Percentiles rank a stretch among this genome's conserved stretches.
These are phyloP conservation scores for Apiospora hydei DNA, from an alignment of 2,329 filamentous ascomycete species.

Conservation along the genomic window DNA sequence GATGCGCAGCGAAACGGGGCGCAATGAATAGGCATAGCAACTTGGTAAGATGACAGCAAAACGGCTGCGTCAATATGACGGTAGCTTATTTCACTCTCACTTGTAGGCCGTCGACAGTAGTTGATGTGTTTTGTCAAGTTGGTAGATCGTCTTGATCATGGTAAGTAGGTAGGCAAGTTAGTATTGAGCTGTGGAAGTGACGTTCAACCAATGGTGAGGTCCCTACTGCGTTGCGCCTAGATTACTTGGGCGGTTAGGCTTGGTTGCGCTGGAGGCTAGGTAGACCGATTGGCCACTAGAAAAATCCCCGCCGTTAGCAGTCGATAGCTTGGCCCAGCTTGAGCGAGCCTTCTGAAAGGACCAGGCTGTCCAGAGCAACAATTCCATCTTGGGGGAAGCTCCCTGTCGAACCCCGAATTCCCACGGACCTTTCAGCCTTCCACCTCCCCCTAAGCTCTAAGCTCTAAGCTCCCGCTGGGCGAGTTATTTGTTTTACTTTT, in stretches of 20 bases:
- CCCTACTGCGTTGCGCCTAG: too few species aligned
- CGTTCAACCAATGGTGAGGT: neutral
- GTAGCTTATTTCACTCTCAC: neutral
- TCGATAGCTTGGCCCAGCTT: neutral
- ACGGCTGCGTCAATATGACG: neutral
- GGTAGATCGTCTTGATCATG: too few species aligned
- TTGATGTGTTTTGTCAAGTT: too few species aligned
- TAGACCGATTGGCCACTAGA: neutral
- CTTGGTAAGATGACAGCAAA: neutral
- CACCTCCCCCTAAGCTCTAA: neutral
- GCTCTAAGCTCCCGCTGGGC: neutral
- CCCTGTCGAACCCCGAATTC: neutral
- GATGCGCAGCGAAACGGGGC: neutral
- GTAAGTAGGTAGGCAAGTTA: neutral
- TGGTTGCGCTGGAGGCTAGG: neutral
- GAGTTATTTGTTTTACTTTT: neutral
- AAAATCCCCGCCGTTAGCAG: slow-evolving; percentile 6
- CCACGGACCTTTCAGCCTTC: slow-evolving; percentile 6
- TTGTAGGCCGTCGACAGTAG: neutral
- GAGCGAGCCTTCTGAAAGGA: neutral
- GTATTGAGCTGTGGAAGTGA: neutral
- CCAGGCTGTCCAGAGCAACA: neutral
- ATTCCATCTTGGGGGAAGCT: neutral
- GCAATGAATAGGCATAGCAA: neutral
- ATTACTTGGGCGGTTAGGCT: neutral